phyloP scores from a whole-genome alignment of 345 rosid species.

The Camelina hispida region DNA sequence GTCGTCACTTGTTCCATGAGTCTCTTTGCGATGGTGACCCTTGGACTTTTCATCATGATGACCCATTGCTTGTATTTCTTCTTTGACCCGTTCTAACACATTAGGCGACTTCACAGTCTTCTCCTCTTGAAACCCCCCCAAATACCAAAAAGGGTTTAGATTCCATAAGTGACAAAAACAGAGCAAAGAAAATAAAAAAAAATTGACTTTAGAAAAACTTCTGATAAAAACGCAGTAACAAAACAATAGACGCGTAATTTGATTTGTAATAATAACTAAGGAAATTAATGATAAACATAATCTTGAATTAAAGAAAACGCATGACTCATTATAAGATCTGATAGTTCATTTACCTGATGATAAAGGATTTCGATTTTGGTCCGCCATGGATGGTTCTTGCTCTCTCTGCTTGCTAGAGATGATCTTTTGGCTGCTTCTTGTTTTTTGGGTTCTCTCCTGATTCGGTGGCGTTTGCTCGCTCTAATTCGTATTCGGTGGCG shows the following conservation, averaged over 20 bases:
- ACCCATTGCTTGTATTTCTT: slow-evolving; percentile 50
- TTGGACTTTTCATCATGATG: slow-evolving; percentile 43
- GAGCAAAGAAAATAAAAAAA: neutral
- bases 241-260: no score
- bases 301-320: neutral
- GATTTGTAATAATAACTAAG: neutral
- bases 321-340: neutral
- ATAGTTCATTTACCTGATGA: slow-evolving; percentile 23
- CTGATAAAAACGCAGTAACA: neutral
- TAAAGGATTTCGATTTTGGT: neutral
- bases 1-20: slow-evolving; percentile 54
- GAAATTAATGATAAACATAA: neutral
- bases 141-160: neutral
- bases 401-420: slow-evolving; percentile 3
- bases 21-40: slow-evolving; percentile 52
- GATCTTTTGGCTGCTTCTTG: neutral
- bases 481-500: no score
- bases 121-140: slow-evolving; percentile 12
- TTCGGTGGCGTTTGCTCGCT: neutral
- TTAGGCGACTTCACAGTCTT: slow-evolving; percentile 51
- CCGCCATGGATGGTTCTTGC: slow-evolving; percentile 29
- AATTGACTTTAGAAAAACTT: neutral
- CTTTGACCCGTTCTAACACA: slow-evolving; percentile 53
- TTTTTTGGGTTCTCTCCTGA: neutral
- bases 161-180: neutral